Base-by-base conservation (phyloP, 2,329 filamentous ascomycete species). In the Ophiostoma sp. region DNA sequence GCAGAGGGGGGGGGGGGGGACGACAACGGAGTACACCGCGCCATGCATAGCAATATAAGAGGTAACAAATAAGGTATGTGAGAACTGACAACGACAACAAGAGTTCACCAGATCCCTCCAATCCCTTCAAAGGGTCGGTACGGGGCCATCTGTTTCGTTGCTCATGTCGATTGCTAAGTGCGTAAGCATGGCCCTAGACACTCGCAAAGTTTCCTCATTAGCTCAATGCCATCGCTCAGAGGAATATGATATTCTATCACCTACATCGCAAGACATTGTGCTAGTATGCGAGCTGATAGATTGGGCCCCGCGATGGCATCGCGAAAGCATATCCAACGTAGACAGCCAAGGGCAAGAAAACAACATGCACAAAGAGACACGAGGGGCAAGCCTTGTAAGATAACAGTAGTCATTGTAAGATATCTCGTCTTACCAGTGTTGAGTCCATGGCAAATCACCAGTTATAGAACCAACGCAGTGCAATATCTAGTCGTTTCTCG, bases 1-100 rank as follows among this genome's bases (percentile, higher is more conserved):
- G 14, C 6, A 60, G 55, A 60, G 55, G 55, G 55, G 55, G 55
- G 38, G 55, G 55, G 55, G 55, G 55, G 38, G 27, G n/a, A 60
- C 14, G 27, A 60, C 27, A 5, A 38, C 9, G 27, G 42, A 38
- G 27, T 40, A 60, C 9, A 40, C 55, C 49, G 27, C 55, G 9
- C 55, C 55, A 60, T 60, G 11, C 55, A 27, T 40, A 14, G 27
- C 27, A 36, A 49, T 4, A 38, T 38, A 14, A 60, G 55, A 60
- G 11, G 5, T 60, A 11, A 36, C 49, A 55, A 55, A 27, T 27
- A 27, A 5, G 18, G 49, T 16, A 47, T 47, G 45, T 47, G 8
- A 14, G 11, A 40, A 60, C 55, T 60, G 27, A 60, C 27, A 16
- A 7, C 27, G 27, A 27, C 27, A 27, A 44, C 3, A 44, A 8